phyloP scores from a whole-genome alignment of 1,284 basidiomycete genomes.

The Microbotryum scabiosae region DNA sequence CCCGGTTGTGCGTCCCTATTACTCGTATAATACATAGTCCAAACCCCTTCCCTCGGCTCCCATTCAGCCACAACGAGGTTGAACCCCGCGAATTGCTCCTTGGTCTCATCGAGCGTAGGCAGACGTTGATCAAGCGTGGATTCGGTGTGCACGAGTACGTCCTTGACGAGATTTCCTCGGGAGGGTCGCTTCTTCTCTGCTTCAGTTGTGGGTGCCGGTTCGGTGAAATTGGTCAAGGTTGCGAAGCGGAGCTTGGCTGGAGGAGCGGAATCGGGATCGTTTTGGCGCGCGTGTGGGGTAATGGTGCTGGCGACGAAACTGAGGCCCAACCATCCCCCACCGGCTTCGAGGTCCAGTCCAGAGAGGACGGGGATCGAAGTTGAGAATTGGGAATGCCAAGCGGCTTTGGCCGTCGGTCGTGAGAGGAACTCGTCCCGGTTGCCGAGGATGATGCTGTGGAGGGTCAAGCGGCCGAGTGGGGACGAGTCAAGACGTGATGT shows the following conservation, averaged over 20 bases:
- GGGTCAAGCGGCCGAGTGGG: background rate
- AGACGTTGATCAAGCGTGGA: conserved; percentile 16
- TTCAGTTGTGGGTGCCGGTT: conserved; percentile 7
- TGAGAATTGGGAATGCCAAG: conserved; percentile 9
- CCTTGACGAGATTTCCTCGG: conserved; percentile 18
- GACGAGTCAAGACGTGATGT: background rate
- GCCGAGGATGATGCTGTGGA: conserved; percentile 26
- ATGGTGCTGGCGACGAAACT: conserved; percentile 8
- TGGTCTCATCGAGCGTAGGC: conserved; percentile 11
- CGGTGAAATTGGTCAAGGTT: conserved; percentile 34
- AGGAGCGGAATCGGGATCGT: too few relatives aligned
- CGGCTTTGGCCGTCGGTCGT: conserved; percentile 22
- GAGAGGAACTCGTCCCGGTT: conserved; percentile 35
- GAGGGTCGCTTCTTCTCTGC: conserved; percentile 9
- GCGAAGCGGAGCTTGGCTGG: conserved; percentile 18
- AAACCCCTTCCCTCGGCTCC: background rate
- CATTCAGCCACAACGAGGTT: conserved; percentile 30
- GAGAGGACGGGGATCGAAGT: conserved; percentile 17
- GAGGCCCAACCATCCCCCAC: conserved; percentile 34
- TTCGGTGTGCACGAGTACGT: conserved; percentile 4
- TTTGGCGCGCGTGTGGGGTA: too few relatives aligned
- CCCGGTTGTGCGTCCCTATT: conserved; percentile 18
- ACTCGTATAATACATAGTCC: conserved; percentile 26
- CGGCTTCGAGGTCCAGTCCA: conserved; percentile 31
- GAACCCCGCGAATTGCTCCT: conserved; percentile 30